Percentiles rank a stretch among this genome's conserved stretches.
phyloP scores from a whole-genome alignment of 1,139 yeast species.

The Debaryomyces psychrophilus region DNA sequence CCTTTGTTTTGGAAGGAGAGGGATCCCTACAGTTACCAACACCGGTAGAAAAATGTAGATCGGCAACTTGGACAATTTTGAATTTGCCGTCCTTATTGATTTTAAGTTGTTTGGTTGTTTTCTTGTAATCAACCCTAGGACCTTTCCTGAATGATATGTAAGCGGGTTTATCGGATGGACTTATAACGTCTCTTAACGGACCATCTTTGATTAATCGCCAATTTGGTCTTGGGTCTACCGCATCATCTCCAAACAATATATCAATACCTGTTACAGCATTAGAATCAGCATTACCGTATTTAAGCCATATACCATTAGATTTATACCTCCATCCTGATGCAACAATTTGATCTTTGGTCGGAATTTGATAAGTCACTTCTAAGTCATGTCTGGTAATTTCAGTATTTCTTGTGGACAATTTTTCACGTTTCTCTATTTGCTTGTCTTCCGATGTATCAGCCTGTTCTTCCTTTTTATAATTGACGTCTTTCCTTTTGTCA shows the following conservation, averaged over 20 bases:
- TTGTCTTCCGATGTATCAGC: background rate
- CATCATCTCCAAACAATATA: slow-evolving; percentile 70
- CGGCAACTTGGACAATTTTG: slow-evolving; percentile 84
- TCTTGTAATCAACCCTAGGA: slow-evolving; percentile 26
- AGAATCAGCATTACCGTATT: slow-evolving; percentile 47
- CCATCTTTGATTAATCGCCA: slow-evolving; percentile 54
- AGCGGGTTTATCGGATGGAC: slow-evolving; percentile 25
- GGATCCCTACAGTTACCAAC: slow-evolving; percentile 76
- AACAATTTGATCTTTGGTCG: slow-evolving; percentile 33
- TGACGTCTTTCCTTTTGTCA: slow-evolving; percentile 4
- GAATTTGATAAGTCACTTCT: slow-evolving; percentile 30
- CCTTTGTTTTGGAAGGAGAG: slow-evolving; percentile 47
- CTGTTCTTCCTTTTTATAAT: slow-evolving; percentile 9
- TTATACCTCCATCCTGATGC: slow-evolving; percentile 41
- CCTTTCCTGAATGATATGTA: slow-evolving; percentile 36
- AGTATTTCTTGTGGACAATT: slow-evolving; percentile 4
- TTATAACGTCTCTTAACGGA: slow-evolving; percentile 28
- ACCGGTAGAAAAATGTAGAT: slow-evolving; percentile 81
- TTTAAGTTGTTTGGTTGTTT: slow-evolving; percentile 28
- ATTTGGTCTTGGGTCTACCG: slow-evolving; percentile 74
- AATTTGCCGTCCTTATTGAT: slow-evolving; percentile 50
- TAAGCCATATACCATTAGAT: slow-evolving; percentile 38
- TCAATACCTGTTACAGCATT: slow-evolving; percentile 52
- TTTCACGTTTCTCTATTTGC: background rate
- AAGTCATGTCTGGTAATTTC: slow-evolving; percentile 26